These are phyloP conservation scores for Larix sibirica DNA, from an alignment of 83 land plant species.

Conservation along the genomic window DNA sequence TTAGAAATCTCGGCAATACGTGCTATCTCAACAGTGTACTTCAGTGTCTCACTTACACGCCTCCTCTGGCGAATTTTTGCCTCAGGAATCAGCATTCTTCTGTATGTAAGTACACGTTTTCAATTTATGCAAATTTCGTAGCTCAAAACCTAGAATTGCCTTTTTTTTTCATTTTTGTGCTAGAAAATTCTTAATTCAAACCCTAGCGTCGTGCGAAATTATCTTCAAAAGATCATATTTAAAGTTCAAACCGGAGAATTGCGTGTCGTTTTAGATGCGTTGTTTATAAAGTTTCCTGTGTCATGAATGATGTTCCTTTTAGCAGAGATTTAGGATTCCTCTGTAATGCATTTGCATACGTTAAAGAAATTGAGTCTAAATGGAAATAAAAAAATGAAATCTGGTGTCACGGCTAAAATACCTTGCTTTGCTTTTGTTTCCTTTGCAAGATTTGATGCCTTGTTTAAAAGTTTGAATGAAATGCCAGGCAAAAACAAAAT, in stretches of 20 bases:
- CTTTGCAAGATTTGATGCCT: too few species aligned
- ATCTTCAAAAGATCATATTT: background rate
- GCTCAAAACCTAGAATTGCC: background rate
- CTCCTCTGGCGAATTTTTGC: conserved; percentile 80
- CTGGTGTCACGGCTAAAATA: too few species aligned
- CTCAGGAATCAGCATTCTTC: conserved; percentile 53
- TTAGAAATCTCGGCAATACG: conserved; percentile 57
- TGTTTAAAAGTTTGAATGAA: too few species aligned
- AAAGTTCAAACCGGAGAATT: background rate
- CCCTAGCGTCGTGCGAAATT: background rate
- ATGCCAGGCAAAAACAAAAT: too few species aligned
- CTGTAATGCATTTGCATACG: too few species aligned
- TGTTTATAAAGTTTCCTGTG: too few species aligned
- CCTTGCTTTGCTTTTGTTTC: too few species aligned
- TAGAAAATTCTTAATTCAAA: background rate
- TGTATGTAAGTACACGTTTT: conserved; percentile 23
- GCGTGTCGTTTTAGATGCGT: too few species aligned
- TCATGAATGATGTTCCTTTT: too few species aligned
- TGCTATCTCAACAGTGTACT: conserved; percentile 81
- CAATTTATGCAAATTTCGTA: background rate
- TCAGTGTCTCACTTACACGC: conserved; percentile 79
- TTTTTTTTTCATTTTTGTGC: background rate
- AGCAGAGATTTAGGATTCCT: too few species aligned
- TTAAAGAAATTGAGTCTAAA: too few species aligned
- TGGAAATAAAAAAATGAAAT: too few species aligned